Conservation (phyloP, 345 rosid species). For the Brassica nigra region DNA sequence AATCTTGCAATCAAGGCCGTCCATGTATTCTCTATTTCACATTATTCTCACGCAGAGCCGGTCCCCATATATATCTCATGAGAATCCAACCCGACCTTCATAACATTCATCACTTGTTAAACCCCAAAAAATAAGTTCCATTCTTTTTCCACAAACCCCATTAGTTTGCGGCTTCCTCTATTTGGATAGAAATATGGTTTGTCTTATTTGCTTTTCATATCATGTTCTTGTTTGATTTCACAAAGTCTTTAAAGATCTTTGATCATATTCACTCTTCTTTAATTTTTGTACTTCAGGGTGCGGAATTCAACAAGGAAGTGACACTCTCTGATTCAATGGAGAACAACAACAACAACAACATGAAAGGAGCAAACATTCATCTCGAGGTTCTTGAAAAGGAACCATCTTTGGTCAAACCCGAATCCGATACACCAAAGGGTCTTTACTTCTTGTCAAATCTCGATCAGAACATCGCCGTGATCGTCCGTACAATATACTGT, state of each 20-base stretch:
- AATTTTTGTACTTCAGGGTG: constrained; percentile 46
- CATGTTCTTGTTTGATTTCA: constrained; percentile 2
- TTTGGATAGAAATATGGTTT: constrained; percentile 34
- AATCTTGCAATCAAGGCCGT: constrained; percentile 36
- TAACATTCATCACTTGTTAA: constrained; percentile 25
- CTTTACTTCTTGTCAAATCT: constrained; percentile 86
- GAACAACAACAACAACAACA: constrained; percentile 31
- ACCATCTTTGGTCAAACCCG: constrained; percentile 64
- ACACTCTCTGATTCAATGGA: constrained; percentile 49
- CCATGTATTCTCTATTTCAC: constrained; percentile 33
- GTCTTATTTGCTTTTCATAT: neutral
- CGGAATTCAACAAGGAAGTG: constrained; percentile 39
- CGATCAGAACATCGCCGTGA: constrained; percentile 84
- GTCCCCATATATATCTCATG: constrained; percentile 44
- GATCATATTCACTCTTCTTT: constrained; percentile 11
- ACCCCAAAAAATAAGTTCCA: neutral
- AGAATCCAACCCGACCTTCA: constrained; percentile 40
- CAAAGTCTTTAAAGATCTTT: neutral
- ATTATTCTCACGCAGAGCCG: constrained; percentile 22
- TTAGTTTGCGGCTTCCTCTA: neutral
- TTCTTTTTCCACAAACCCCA: constrained; percentile 6
- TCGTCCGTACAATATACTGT: constrained; percentile 80
- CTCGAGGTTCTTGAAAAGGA: constrained; percentile 61
- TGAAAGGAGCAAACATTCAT: constrained; percentile 43
- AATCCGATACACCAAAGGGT: constrained; percentile 70